phyloP scores from a whole-genome alignment of 2,329 filamentous ascomycete genomes.

The Ophiostoma populinum region DNA sequence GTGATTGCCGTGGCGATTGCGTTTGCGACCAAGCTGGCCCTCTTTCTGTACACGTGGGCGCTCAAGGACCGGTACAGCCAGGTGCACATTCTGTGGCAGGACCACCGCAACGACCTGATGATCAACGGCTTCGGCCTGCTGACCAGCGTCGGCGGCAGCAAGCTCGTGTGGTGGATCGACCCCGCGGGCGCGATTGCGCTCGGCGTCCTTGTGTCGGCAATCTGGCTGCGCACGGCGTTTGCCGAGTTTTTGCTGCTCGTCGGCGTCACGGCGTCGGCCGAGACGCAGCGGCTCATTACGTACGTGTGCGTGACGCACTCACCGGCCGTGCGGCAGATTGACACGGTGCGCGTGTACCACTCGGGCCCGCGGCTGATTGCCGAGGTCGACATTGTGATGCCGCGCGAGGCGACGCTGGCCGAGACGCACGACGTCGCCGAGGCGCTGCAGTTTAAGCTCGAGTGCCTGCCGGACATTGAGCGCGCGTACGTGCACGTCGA shows the following conservation, averaged over 20 bases:
- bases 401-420: conserved; percentile 50
- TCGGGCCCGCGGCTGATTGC: conserved; percentile 77
- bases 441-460: conserved; percentile 82
- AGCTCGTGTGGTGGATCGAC: conserved; percentile 89
- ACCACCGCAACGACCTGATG: conserved; percentile 92
- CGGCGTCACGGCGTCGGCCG: conserved; percentile 69
- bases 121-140: conserved; percentile 90
- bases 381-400: conserved; percentile 94
- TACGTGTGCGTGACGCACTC: conserved; percentile 94
- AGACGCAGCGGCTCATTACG: conserved; percentile 83
- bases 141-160: conserved; percentile 78
- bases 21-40: conserved; percentile 62
- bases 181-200: conserved; percentile 78
- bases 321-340: conserved; percentile 63
- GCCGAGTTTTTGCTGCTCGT: conserved; percentile 82
- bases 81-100: conserved; percentile 84
- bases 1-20: conserved; percentile 73
- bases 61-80: conserved; percentile 83
- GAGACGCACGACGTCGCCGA: conserved; percentile 88
- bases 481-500: conserved; percentile 93
- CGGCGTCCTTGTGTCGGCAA: conserved; percentile 55
- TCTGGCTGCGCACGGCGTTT: conserved; percentile 79
- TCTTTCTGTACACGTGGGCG: conserved; percentile 88
- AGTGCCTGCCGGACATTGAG: conserved; percentile 82
- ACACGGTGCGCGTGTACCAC: conserved; percentile 90